Evolutionary conservation across 2,329 filamentous ascomycete species (phyloP).

Genomic region (Trichoderma afroharzianum): DNA sequence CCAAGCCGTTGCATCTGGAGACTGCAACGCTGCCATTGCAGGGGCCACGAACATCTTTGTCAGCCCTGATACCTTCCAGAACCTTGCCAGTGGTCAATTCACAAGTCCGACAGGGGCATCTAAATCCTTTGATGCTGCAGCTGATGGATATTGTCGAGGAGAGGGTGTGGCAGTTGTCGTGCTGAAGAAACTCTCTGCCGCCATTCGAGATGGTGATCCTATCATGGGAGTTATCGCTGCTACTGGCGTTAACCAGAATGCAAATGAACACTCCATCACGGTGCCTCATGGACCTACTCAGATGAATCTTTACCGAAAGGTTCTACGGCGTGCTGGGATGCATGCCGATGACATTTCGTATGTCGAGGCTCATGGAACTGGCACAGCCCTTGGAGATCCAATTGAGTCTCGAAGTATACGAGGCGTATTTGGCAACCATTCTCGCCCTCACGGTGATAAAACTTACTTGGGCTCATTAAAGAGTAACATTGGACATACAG

Average conservation of each 20-base stretch:
- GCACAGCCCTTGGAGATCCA: background rate
- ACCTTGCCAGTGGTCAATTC: conserved; percentile 26
- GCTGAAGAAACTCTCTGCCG: conserved; percentile 41
- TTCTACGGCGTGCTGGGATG: background rate
- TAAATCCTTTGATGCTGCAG: conserved; percentile 34
- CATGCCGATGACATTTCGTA: background rate
- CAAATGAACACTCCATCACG: background rate
- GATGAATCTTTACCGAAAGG: background rate
- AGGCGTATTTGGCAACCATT: background rate
- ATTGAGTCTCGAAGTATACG: background rate
- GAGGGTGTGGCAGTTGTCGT: conserved; percentile 45
- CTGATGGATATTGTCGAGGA: conserved; percentile 50
- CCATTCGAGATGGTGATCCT: background rate
- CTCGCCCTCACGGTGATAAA: background rate
- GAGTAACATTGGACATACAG: background rate
- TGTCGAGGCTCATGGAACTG: background rate
- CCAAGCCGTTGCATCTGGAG: conserved; percentile 27
- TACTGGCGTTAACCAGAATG: background rate
- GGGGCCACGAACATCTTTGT: conserved; percentile 40
- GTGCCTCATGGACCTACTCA: background rate
- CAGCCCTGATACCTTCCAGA: conserved; percentile 25
- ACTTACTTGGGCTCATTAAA: background rate
- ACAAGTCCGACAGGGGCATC: conserved; percentile 31
- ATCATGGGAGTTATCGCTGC: background rate
- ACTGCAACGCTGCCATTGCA: conserved; percentile 34